These are phyloP conservation scores for Triticum monococcum DNA, from an alignment of 176 grass and related monocot genomes.

Conservation along the genomic window DNA sequence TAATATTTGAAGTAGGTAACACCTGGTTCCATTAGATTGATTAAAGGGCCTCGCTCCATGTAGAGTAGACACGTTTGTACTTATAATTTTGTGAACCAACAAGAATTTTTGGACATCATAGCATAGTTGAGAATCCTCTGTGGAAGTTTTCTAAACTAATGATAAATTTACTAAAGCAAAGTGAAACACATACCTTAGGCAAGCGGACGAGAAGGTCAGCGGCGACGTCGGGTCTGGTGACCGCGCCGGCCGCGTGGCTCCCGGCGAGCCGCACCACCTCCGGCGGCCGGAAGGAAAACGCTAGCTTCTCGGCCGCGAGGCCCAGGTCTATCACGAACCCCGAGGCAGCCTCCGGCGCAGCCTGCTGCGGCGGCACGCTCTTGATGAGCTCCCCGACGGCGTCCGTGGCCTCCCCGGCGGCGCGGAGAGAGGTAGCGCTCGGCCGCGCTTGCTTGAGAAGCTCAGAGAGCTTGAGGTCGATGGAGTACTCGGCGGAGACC, in stretches of 20 bases:
- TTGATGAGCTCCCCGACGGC: constrained; percentile 55
- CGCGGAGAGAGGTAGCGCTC: constrained; percentile 28
- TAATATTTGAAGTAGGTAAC: not conserved
- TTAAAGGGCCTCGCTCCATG: not conserved
- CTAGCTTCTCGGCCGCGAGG: constrained; percentile 48
- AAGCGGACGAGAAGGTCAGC: constrained; percentile 78
- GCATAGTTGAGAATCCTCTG: not conserved
- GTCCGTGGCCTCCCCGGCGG: constrained; percentile 34
- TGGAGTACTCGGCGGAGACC: constrained; percentile 36
- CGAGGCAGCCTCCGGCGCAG: constrained; percentile 24
- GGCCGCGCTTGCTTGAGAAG: constrained; percentile 60
- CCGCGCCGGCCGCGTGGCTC: constrained; percentile 52
- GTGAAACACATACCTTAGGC: constrained; percentile 63
- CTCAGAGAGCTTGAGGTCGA: constrained; percentile 54
- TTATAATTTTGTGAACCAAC: not conserved
- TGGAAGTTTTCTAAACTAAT: not conserved
- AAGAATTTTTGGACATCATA: not conserved
- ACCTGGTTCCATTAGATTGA: not conserved
- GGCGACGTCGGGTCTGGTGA: constrained; percentile 66
- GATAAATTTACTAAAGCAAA: not conserved
- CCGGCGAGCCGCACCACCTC: constrained; percentile 57
- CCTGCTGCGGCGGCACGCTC: constrained; percentile 53
- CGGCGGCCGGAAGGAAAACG: constrained; percentile 58
- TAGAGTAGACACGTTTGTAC: not conserved
- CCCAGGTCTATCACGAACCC: constrained; percentile 70